Base-by-base conservation (phyloP, 495 filamentous ascomycete genomes). In the Chaetomidium leptoderma region DNA sequence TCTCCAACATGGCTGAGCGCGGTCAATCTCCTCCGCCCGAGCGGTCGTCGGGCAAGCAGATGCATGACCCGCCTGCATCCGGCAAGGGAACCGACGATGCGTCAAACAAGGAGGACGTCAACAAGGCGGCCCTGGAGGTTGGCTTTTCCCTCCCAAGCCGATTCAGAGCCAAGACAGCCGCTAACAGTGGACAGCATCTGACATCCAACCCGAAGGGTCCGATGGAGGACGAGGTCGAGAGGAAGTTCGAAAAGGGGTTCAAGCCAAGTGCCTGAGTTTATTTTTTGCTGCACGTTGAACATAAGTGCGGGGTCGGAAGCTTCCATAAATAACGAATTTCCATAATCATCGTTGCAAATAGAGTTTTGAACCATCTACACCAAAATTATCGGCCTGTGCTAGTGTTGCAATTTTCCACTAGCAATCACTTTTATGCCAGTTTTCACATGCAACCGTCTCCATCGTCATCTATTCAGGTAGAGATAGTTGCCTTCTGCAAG, bases 11-110 rank as follows among this genome's bases (percentile, higher is more conserved):
- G 63, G 43, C 62, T 54, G 66, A 61, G 9, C 48, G 90, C 70
- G 86, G 85, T 63, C 84, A 96, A 69, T 97, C 92, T 10, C 92
- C 92, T 14, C 74, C 83, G 17, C 90, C 89, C 9, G 86, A 91
- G 74, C 48, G 64, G 48, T 87, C 88, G 67, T 68, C 78, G n/a
- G 82, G 79, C 52, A 69, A 74, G 30, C 92, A 97, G 72, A 74
- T 82, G 45, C 68, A 76, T 36, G 83, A 81, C 6, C 63, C 77
- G 3, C 76, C 78, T 0, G 81, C 73, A 33, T 72, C 75, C 42
- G 85, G 89, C 60, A 78, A 86, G 61, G 82, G 81, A 29, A 68
- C 69, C 21, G 66, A 79, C 45, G 70, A 70, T 6, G 65, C 63
- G 37, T 66, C 76, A n/a, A 65, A 79, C 64, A 79, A 79, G 67